Evolutionary conservation across 2,329 filamentous ascomycete genomes (phyloP), one percentile per base, ranked within the genome.

Genomic region (Aspergillus candidus): DNA sequence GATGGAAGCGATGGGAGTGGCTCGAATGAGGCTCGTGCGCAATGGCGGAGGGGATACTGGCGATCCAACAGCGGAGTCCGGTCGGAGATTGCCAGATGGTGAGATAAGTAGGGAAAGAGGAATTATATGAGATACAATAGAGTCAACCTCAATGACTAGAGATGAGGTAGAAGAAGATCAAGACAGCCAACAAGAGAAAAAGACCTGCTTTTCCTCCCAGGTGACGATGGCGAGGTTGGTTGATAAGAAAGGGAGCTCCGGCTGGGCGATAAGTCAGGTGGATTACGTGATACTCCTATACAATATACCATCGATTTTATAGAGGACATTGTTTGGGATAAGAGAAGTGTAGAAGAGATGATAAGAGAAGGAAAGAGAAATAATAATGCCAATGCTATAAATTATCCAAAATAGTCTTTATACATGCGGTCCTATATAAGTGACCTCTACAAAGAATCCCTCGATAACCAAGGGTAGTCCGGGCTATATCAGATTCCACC

Each of bases 31-130:
- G 44, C 46, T 47, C 44, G 18, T 45, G 38, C 35, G 43, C 49
- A 49, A 56, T 59, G 54, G 56, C 51, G 57, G 55, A 27, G 22
- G 22, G 22, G 22, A 27, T 27, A 27, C 22, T 27, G 22, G 22
- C 22, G 22, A 27, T 27, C 22, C 22, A 27, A 27, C 22, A 51
- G 55, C 56, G 58, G 55, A 62, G 58, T 52, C 58, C 49, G 53
- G 52, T 54, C 49, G 53, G 59, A 48, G 52, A 46, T 44, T 55
- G 50, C 31, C 33, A 35, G 34, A 39, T 44, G 31, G 37, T 32
- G 32, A 15, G 41, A 40, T 31, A 13, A 22, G 22, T 4, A 32
- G 30, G 38, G 40, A 27, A 46, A 37, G n/a, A 33, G 14, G 17
- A 14, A 13, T 29, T 17, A n/a, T 7, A 18, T 35, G 27, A 40